These are phyloP conservation scores for Komagataella ulmi DNA, from an alignment of 805 yeast species.

Conservation along the genomic window DNA sequence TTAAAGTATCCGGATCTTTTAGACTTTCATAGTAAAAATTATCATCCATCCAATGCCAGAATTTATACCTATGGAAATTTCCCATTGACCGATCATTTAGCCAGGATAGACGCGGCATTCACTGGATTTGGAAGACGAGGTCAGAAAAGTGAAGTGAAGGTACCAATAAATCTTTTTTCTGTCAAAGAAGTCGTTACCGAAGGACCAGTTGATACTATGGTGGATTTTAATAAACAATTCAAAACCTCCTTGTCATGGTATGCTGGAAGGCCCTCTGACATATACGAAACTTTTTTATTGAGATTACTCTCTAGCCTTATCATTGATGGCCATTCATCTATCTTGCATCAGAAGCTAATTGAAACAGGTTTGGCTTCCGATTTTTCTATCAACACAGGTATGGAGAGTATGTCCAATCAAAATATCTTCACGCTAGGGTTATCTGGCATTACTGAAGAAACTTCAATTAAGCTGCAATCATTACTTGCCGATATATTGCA, in stretches of 20 bases:
- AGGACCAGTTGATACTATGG: conserved; percentile 80
- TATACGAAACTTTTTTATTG: conserved; percentile 59
- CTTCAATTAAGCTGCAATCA: conserved; percentile 27
- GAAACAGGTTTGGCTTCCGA: conserved; percentile 81
- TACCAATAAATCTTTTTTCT: conserved; percentile 33
- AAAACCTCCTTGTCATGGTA: conserved; percentile 85
- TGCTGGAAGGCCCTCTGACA: conserved; percentile 59
- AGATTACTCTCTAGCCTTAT: conserved; percentile 58
- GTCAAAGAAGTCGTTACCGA: conserved; percentile 21
- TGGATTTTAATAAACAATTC: conserved; percentile 52
- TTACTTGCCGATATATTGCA: conserved; percentile 34
- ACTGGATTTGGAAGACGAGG: conserved; percentile 37
- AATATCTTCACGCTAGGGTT: conserved; percentile 76
- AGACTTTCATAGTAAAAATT: conserved; percentile 60
- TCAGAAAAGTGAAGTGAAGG: conserved; percentile 16
- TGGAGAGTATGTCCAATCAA: conserved; percentile 68
- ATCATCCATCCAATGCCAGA: conserved; percentile 83
- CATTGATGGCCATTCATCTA: conserved; percentile 87
- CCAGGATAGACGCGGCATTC: conserved; percentile 38
- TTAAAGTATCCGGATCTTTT: conserved; percentile 63
- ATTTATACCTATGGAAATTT: conserved; percentile 83
- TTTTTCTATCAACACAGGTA: conserved; percentile 76
- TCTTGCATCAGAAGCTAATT: conserved; percentile 73
- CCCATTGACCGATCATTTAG: conserved; percentile 46
- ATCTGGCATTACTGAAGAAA: conserved; percentile 49